phyloP scores from a whole-genome alignment of 2,329 filamentous ascomycete species.

The Trichoderma koningiopsis region DNA sequence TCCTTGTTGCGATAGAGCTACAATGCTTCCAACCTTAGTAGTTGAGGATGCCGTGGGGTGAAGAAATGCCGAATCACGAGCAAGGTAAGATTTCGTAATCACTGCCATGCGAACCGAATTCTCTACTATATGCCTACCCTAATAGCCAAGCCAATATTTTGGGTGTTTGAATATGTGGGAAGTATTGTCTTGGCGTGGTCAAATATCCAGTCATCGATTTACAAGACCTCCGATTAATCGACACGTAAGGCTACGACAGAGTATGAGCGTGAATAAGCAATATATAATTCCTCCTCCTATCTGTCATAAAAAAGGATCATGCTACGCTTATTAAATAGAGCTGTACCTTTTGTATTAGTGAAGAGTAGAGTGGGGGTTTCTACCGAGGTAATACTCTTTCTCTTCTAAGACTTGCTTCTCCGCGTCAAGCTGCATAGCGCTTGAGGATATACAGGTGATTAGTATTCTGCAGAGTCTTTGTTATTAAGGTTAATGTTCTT shows the following conservation, averaged over 20 bases:
- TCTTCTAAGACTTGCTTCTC: not conserved
- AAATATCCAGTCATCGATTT: not conserved
- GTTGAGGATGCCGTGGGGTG: too few relatives aligned
- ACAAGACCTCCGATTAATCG: not conserved
- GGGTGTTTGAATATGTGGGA: not conserved
- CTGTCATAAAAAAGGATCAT: not conserved
- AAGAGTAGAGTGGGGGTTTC: not conserved
- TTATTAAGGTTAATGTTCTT: not conserved
- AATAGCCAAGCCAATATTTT: not conserved
- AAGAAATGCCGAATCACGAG: not conserved
- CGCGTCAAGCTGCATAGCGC: not conserved
- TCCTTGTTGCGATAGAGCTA: too few relatives aligned
- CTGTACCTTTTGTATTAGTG: not conserved
- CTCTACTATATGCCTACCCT: not conserved
- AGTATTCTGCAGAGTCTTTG: not conserved
- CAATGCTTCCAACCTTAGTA: too few relatives aligned
- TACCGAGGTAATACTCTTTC: conserved; percentile 1
- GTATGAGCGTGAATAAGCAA: not conserved
- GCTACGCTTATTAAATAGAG: not conserved
- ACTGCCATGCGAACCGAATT: not conserved
- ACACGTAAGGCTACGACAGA: not conserved
- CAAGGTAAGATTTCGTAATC: not conserved
- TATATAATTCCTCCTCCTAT: not conserved
- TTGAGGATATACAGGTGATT: not conserved
- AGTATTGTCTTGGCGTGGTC: not conserved